Conservation (phyloP, 164 flowering plant genomes). For the Piper longum region DNA sequence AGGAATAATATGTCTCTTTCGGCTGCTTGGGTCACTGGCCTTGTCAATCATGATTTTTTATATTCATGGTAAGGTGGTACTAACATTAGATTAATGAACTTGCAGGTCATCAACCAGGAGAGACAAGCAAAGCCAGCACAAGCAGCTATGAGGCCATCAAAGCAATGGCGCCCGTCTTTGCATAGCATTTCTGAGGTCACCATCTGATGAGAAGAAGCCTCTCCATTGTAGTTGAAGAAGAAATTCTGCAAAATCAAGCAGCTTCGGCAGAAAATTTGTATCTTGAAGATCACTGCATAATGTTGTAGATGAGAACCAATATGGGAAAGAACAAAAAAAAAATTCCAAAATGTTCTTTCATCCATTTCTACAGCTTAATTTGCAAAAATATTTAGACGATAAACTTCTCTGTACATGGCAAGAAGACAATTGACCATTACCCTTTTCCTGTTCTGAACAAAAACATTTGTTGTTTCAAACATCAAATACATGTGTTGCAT, state of each 20-base stretch:
- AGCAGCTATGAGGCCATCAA: constrained; percentile 35
- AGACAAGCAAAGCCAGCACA: constrained; percentile 32
- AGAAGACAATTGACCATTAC: no score
- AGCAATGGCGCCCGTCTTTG: constrained; percentile 77
- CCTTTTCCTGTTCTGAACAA: background rate
- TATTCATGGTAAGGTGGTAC: background rate
- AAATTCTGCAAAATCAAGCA: background rate
- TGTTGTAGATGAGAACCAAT: background rate
- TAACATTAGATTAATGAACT: background rate
- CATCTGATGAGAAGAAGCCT: background rate
- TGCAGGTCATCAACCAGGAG: constrained; percentile 21
- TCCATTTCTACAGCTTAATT: no score
- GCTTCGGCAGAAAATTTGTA: background rate
- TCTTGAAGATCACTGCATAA: background rate
- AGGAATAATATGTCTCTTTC: background rate
- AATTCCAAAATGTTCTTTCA: no score
- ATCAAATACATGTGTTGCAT: background rate
- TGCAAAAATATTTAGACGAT: no score
- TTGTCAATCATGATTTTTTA: no score
- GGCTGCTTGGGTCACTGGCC: background rate
- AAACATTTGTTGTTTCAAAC: no score
- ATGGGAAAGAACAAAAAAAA: background rate
- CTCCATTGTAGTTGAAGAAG: background rate
- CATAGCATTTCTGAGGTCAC: constrained; percentile 81
- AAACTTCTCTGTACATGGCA: no score